These are phyloP conservation scores for Dothiorella sarmentorum DNA, from an alignment of 2,329 filamentous ascomycete species.

Conservation along the genomic window DNA sequence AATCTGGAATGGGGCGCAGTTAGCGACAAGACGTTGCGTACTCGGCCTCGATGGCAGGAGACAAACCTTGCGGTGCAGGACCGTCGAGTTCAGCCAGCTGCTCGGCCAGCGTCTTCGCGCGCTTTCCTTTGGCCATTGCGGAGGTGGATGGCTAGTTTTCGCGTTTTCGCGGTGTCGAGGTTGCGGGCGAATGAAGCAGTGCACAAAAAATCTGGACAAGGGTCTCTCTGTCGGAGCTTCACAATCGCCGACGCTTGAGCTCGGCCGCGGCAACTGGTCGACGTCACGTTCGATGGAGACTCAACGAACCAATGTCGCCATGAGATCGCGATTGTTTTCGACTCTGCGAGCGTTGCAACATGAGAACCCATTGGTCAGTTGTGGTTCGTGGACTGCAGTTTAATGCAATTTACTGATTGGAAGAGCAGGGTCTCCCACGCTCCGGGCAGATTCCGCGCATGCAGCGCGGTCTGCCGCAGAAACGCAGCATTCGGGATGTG, in stretches of 20 bases:
- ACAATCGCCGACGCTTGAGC: not conserved
- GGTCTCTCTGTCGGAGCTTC: not conserved
- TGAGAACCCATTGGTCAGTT: constrained; percentile 79
- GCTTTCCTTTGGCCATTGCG: constrained; percentile 38
- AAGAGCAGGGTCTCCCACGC: constrained; percentile 72
- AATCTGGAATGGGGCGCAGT: constrained; percentile 53
- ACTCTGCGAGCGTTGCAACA: constrained; percentile 54
- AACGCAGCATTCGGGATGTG: constrained; percentile 77
- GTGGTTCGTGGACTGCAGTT: not conserved
- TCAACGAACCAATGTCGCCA: constrained; percentile 21
- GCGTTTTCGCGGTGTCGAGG: constrained; percentile 5
- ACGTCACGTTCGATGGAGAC: constrained; percentile 8
- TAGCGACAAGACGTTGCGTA: not conserved
- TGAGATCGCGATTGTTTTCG: constrained; percentile 54
- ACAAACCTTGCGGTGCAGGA: constrained; percentile 36
- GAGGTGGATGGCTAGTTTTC: constrained; percentile 26
- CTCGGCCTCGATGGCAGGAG: not conserved
- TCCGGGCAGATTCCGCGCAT: constrained; percentile 69
- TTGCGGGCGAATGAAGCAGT: not conserved
- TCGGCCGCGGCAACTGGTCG: not conserved
- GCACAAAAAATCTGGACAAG: constrained; percentile 13
- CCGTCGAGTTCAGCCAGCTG: constrained; percentile 62
- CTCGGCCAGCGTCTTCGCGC: constrained; percentile 48
- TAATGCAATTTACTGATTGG: constrained; percentile 4
- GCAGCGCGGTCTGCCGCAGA: constrained; percentile 77